phyloP scores from a whole-genome alignment of 495 filamentous ascomycete genomes.

The Xylaria sp. region DNA sequence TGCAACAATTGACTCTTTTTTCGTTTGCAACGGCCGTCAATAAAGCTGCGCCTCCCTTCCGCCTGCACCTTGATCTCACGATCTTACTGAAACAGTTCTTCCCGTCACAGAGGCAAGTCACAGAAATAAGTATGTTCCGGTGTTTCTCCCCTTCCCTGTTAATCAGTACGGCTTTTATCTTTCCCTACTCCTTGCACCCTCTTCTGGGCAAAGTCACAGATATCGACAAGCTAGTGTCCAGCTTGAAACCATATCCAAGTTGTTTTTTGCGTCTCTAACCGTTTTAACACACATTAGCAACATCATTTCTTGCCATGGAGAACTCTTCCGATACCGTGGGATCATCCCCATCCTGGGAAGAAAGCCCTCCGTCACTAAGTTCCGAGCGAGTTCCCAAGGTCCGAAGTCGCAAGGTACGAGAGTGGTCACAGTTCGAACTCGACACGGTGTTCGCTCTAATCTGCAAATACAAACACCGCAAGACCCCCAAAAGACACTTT shows the following conservation, averaged over 20 bases:
- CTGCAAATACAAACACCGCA: conserved; percentile 29
- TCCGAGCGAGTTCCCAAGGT: not conserved
- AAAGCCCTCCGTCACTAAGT: not conserved
- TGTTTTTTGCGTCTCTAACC: not conserved
- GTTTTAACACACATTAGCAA: not conserved
- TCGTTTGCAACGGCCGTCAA: not conserved
- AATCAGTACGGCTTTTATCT: not conserved
- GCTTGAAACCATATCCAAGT: not conserved
- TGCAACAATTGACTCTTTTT: not conserved
- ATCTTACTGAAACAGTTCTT: not conserved
- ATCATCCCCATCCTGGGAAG: not conserved
- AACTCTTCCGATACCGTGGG: not conserved
- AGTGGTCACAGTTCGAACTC: conserved; percentile 31
- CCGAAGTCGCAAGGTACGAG: not conserved
- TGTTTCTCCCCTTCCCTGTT: not conserved
- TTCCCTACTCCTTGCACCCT: not conserved
- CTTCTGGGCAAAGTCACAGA: not conserved
- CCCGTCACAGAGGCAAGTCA: not conserved
- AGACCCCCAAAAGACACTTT: conserved; percentile 16
- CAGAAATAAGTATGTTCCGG: not conserved
- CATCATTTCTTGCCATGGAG: not conserved
- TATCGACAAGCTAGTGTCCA: not conserved
- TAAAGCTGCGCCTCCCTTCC: not conserved
- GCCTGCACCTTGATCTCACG: not conserved
- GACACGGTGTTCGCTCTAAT: conserved; percentile 35